A percentile compares a stretch with the other conserved stretches of the same genome.
Evolutionary conservation across 2,329 filamentous ascomycete genomes (phyloP).

Genomic region (Talaromyces sp.): DNA sequence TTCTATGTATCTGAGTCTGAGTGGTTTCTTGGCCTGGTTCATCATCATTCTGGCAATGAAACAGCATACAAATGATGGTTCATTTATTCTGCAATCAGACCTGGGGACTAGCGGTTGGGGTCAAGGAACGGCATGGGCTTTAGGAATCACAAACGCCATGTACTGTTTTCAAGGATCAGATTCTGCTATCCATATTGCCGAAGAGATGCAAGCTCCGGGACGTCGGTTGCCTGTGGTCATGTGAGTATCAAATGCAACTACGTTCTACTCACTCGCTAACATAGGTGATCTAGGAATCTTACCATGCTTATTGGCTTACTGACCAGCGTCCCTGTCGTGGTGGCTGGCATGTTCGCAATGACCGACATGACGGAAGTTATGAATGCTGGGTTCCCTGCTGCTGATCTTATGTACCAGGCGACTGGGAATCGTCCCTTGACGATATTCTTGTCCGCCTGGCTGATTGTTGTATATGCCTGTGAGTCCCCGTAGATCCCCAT

Average conservation of each 20-base stretch:
- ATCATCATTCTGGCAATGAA: slow-evolving; percentile 10
- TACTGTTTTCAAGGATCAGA: slow-evolving; percentile 25
- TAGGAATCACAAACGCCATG: slow-evolving; percentile 24
- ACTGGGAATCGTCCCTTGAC: not conserved
- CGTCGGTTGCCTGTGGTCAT: no score
- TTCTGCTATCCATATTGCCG: slow-evolving; percentile 24
- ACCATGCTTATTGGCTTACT: slow-evolving; percentile 31
- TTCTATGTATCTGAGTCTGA: slow-evolving; percentile 10
- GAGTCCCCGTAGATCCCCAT: no score
- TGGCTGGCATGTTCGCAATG: slow-evolving; percentile 30
- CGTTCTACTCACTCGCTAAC: not conserved
- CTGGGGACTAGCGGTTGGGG: slow-evolving; percentile 20
- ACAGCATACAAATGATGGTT: slow-evolving; percentile 10
- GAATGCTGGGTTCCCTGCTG: not conserved
- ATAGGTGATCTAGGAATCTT: slow-evolving; percentile 24
- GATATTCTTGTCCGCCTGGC: no score
- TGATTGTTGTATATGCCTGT: no score
- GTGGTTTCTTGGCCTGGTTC: slow-evolving; percentile 11
- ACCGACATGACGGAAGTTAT: slow-evolving; percentile 31
- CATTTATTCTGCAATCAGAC: slow-evolving; percentile 4
- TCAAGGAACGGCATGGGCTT: slow-evolving; percentile 19
- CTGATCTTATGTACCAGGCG: not conserved
- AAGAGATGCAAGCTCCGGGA: slow-evolving; percentile 16
- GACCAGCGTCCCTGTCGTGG: slow-evolving; percentile 30
- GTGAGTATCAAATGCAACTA: no score